These are phyloP conservation scores for Tetradesmus lagerheimii DNA, from an alignment of 139 green algal genomes.

Conservation along the genomic window DNA sequence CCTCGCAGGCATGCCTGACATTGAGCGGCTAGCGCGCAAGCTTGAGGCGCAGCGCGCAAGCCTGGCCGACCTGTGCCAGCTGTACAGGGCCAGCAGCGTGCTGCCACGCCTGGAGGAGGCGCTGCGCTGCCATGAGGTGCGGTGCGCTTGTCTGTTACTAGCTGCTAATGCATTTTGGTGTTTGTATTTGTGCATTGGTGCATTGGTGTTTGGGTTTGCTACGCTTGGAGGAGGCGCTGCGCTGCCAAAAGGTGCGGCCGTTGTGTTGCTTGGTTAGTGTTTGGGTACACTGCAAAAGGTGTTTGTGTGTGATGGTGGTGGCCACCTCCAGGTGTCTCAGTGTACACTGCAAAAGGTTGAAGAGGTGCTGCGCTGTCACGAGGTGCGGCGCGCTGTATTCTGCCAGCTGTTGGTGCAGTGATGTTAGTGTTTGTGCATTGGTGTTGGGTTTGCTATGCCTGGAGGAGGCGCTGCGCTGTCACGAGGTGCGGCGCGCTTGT, in stretches of 20 bases:
- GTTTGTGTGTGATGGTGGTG: no score
- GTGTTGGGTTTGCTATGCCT: conserved; percentile 76
- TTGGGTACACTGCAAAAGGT: no score
- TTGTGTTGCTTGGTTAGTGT: no score
- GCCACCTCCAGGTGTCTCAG: no score
- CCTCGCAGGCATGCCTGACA: conserved; percentile 92
- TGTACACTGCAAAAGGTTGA: no score
- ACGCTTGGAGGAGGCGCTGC: conserved; percentile 76
- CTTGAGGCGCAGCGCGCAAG: conserved; percentile 78
- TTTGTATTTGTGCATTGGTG: no score
- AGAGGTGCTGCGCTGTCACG: no score
- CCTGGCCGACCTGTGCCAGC: conserved; percentile 92
- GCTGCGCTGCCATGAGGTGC: conserved; percentile 72
- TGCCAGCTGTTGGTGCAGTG: not conserved
- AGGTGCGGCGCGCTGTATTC: no score
- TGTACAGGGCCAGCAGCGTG: conserved; percentile 89
- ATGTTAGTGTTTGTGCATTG: not conserved
- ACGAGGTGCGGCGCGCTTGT: not conserved
- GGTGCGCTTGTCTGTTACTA: not conserved
- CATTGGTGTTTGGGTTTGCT: no score
- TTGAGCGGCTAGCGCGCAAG: conserved; percentile 90
- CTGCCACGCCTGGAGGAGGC: conserved; percentile 83
- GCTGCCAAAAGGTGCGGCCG: conserved; percentile 61
- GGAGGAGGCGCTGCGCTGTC: conserved; percentile 64
- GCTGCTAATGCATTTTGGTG: not conserved